phyloP scores from a whole-genome alignment of 495 filamentous ascomycete species.

The Jackrogersella multiformis region DNA sequence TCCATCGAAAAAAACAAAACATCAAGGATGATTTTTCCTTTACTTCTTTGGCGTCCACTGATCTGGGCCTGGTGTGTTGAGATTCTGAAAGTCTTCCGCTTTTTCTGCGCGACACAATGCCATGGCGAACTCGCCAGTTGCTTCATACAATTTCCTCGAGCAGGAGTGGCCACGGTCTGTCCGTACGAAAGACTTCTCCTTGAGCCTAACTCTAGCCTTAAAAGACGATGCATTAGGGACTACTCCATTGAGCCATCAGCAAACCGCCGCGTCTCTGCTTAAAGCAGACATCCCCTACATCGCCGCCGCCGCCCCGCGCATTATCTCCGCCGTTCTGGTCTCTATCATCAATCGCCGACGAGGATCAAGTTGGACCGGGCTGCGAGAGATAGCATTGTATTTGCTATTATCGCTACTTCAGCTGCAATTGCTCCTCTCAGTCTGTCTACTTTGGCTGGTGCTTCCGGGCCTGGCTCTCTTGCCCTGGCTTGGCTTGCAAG shows the following conservation, averaged over 20 bases:
- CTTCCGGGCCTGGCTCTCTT: slow-evolving; percentile 45
- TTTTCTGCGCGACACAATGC: slow-evolving; percentile 4
- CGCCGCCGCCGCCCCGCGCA: slow-evolving; percentile 30
- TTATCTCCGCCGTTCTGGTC: slow-evolving; percentile 35
- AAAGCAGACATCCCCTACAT: slow-evolving; percentile 41
- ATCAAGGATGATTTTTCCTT: slow-evolving; percentile 5
- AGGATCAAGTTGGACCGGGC: slow-evolving; percentile 36
- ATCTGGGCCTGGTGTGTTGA: background rate
- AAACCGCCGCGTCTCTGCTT: slow-evolving; percentile 33
- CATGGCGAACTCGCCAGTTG: slow-evolving; percentile 12
- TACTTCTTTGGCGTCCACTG: background rate
- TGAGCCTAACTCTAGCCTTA: slow-evolving; percentile 35
- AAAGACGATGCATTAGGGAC: slow-evolving; percentile 52
- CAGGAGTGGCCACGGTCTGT: background rate
- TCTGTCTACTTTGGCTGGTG: slow-evolving; percentile 43
- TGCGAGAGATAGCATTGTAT: slow-evolving; percentile 36
- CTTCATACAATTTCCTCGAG: slow-evolving; percentile 1
- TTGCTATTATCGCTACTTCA: slow-evolving; percentile 42
- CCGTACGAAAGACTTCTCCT: slow-evolving; percentile 3
- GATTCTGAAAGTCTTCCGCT: background rate
- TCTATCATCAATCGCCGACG: slow-evolving; percentile 8
- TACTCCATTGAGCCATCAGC: slow-evolving; percentile 44
- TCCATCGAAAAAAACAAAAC: slow-evolving; percentile 8
- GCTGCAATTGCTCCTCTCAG: slow-evolving; percentile 42
- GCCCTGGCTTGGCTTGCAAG: slow-evolving; percentile 35